A percentile compares a stretch with the other conserved stretches of the same genome.
phyloP scores from a whole-genome alignment of 495 filamentous ascomycete species.

The Neurospora sp. region DNA sequence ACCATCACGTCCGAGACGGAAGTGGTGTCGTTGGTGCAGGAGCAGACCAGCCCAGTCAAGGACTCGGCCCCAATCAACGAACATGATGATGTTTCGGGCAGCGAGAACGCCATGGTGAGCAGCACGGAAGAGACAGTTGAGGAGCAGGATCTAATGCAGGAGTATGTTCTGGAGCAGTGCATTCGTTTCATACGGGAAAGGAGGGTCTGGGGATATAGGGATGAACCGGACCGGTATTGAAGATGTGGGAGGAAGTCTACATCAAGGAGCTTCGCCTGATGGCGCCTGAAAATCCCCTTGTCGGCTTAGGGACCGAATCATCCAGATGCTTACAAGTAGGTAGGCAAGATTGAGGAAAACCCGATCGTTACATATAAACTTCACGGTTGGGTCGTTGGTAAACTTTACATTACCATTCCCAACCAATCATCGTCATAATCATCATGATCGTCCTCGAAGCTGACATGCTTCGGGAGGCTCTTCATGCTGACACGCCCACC shows the following conservation, averaged over 20 bases:
- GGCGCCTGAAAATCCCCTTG: background rate
- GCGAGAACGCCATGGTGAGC: no score
- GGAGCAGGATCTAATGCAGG: background rate
- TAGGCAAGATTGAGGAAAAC: no score
- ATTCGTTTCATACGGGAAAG: background rate
- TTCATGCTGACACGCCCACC: no score
- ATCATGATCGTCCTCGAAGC: no score
- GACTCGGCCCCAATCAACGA: no score
- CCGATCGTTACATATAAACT: no score
- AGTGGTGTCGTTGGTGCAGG: background rate
- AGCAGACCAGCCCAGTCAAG: background rate
- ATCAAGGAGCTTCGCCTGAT: background rate
- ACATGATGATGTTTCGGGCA: no score
- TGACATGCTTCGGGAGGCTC: no score
- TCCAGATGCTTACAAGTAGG: no score
- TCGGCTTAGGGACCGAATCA: background rate
- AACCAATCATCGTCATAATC: no score
- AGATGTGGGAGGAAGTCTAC: background rate
- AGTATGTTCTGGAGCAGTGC: background rate
- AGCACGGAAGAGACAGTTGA: background rate
- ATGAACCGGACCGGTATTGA: background rate
- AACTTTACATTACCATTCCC: no score
- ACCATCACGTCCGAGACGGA: background rate
- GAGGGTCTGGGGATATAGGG: background rate
- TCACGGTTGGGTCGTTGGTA: no score